Conservation (phyloP, 805 yeast species). For the Zygotorulaspora florentina region DNA sequence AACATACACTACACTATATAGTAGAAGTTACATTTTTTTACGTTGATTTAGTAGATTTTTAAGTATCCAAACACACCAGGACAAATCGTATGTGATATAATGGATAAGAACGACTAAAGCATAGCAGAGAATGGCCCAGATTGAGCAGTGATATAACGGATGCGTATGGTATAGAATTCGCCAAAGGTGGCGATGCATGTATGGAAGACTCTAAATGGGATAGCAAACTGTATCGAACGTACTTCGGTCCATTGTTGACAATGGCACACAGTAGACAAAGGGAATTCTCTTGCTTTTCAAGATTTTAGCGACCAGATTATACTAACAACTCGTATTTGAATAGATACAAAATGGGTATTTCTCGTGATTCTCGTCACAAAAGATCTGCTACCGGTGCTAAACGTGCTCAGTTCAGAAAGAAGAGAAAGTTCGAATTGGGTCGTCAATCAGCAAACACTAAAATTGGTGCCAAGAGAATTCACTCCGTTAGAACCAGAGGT, state of each 20-base stretch:
- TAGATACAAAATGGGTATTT: constrained; percentile 88
- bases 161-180: no score
- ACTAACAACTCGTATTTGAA: constrained; percentile 16
- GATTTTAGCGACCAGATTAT: constrained; percentile 3
- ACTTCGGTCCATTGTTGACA: background rate
- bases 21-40: background rate
- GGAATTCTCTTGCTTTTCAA: background rate
- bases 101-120: background rate
- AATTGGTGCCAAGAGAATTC: constrained; percentile 98
- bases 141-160: background rate
- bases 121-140: background rate
- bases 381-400: constrained; percentile 99
- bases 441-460: constrained; percentile 99
- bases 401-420: constrained; percentile 99
- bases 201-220: no score
- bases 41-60: background rate
- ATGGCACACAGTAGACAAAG: background rate
- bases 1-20: background rate
- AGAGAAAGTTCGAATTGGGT: constrained; percentile 99
- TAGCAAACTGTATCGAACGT: no score
- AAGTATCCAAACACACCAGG: constrained; percentile 27
- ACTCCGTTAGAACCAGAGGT: constrained; percentile 99
- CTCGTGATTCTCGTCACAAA: constrained; percentile 99
- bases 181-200: no score
- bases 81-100: constrained; percentile 30